Evolutionary conservation across 2,329 filamentous ascomycete genomes (phyloP), one percentile per base, ranked within the genome.

Genomic region (Colletotrichum godetiae): DNA sequence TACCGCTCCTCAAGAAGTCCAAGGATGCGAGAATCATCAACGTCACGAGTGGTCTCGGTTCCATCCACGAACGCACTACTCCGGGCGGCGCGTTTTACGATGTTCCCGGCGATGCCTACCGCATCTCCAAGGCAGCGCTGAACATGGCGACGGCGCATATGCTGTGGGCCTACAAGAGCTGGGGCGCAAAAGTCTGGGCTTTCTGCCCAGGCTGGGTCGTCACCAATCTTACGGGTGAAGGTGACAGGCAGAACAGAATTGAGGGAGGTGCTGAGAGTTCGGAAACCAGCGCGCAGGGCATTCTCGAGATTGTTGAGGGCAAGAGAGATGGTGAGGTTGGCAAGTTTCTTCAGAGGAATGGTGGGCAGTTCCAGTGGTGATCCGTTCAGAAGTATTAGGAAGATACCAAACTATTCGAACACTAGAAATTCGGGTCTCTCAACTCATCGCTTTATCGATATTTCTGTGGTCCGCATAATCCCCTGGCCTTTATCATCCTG

Each of bases 91-190:
- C 57, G 37, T 74, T 33, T 5, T 63, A 72, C 24, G 10, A 76
- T 1, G 11, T 78, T n/a, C 71, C 67, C 6, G 77, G 75, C 7
- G 78, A 79, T 2, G 64, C 76, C 5, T 83, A 83, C 68, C 79
- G 81, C 29, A 79, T 81, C 73, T 81, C 79, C 76, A 84, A 84
- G 76, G 76, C 81, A 0, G 82, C 81, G 0, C 57, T 84, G n/a
- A 82, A 84, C 74, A 81, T 84, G 82, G 49, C 81, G 4, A 76
- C 81, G 0, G 79, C 76, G 22, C 79, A 80, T 61, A 77, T 81
- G 71, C 66, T 76, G 55, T 72, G 77, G 49, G 74, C 78, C 29
- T 80, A 75, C 58, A 75, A 70, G 24, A 76, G 79, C 5, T 80
- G 79, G 79, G 76, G 76, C 0, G 81, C 79, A 42, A 81, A 76